Percentiles rank a stretch among this genome's conserved stretches.
These are phyloP conservation scores for Diaporthe ampelina DNA, from an alignment of 2,329 filamentous ascomycete genomes.

Conservation along the genomic window DNA sequence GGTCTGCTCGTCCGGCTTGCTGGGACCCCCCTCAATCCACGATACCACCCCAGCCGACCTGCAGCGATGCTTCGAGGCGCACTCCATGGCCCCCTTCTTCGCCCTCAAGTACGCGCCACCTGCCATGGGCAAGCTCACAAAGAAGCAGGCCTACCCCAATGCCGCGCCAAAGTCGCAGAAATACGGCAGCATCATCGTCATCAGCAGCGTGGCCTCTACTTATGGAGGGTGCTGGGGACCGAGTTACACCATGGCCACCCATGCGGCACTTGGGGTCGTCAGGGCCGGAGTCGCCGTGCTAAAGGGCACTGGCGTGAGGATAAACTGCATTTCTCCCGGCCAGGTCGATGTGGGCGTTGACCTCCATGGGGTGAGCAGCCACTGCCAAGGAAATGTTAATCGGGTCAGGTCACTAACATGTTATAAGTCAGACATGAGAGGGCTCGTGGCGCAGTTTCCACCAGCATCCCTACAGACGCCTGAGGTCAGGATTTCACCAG, in stretches of 20 bases:
- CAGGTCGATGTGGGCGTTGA: slow-evolving; percentile 57
- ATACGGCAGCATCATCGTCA: slow-evolving; percentile 76
- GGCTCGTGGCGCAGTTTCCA: slow-evolving; percentile 67
- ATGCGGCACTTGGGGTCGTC: slow-evolving; percentile 73
- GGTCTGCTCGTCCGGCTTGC: slow-evolving; percentile 69
- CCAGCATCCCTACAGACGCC: slow-evolving; percentile 66
- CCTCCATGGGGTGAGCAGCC: slow-evolving; percentile 56
- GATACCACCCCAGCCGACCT: slow-evolving; percentile 69
- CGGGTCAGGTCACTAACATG: background rate
- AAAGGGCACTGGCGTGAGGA: slow-evolving; percentile 70
- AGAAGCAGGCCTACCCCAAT: slow-evolving; percentile 69
- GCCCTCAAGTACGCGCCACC: slow-evolving; percentile 75
- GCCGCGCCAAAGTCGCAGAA: slow-evolving; percentile 70
- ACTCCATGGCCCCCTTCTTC: slow-evolving; percentile 74
- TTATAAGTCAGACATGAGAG: slow-evolving; percentile 60
- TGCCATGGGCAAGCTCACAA: slow-evolving; percentile 72
- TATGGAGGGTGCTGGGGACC: slow-evolving; percentile 73
- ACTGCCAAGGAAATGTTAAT: background rate
- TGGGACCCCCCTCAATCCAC: slow-evolving; percentile 69
- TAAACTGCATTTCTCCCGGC: slow-evolving; percentile 65
- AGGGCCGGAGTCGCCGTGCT: slow-evolving; percentile 68
- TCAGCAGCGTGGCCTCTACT: slow-evolving; percentile 68
- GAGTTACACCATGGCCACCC: slow-evolving; percentile 71
- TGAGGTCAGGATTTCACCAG: slow-evolving; percentile 49
- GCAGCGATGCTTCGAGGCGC: slow-evolving; percentile 70